Conservation (phyloP, 2,329 filamentous ascomycete species). For the Aureobasidium sp. region DNA sequence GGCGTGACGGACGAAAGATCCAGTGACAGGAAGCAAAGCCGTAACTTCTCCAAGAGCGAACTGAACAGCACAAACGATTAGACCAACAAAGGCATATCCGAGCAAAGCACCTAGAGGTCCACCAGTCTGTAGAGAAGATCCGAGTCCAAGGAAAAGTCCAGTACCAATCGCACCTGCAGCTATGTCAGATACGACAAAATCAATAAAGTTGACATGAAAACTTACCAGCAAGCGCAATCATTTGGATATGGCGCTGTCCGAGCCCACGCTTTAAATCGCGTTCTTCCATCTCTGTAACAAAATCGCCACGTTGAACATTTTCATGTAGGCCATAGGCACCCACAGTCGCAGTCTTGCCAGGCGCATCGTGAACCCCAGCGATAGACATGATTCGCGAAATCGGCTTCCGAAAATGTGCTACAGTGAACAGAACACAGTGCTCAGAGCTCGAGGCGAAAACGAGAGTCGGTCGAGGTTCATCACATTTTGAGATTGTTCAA, state of each 20-base stretch:
- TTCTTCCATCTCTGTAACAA: not conserved
- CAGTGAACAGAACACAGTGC: not conserved
- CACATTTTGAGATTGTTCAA: not conserved
- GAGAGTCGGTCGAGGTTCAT: too few relatives aligned
- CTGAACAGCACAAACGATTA: constrained; percentile 74
- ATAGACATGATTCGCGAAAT: not conserved
- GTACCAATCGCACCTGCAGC: constrained; percentile 58
- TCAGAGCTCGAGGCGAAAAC: not conserved
- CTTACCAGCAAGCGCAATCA: constrained; percentile 30
- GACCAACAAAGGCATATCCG: constrained; percentile 59
- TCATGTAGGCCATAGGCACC: not conserved
- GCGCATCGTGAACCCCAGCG: not conserved
- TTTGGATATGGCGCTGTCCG: constrained; percentile 17
- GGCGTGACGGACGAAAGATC: constrained; percentile 75
- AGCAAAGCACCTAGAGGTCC: constrained; percentile 60
- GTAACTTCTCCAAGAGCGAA: constrained; percentile 76
- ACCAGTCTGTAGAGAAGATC: constrained; percentile 40
- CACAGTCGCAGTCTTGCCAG: not conserved
- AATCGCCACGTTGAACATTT: not conserved
- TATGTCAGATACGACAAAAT: not conserved
- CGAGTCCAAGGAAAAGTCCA: constrained; percentile 61
- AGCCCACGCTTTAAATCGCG: constrained; percentile 16
- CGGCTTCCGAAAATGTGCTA: not conserved
- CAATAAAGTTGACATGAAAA: accelerated
- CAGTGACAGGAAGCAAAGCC: constrained; percentile 66